phyloP scores from a whole-genome alignment of 805 yeast species.

The Spencermartinsiella europaea region DNA sequence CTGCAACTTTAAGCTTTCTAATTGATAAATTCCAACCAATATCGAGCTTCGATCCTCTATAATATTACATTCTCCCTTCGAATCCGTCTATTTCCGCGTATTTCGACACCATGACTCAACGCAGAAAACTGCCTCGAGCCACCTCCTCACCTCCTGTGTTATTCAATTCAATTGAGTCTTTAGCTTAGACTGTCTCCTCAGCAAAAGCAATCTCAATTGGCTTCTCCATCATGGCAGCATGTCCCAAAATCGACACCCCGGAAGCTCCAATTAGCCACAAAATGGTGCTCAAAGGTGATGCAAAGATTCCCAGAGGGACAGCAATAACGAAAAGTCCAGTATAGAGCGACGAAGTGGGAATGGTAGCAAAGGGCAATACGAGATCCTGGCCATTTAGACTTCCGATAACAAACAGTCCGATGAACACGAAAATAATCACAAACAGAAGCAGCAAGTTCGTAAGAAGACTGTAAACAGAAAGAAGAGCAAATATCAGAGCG shows the following conservation, averaged over 20 bases:
- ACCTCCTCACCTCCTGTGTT: too few relatives aligned
- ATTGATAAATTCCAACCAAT: too few relatives aligned
- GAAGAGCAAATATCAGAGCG: constrained; percentile 60
- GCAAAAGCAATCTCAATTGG: constrained; percentile 94
- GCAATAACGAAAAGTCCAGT: constrained; percentile 73
- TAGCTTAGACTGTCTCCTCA: constrained; percentile 53
- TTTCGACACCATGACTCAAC: too few relatives aligned
- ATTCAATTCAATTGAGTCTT: too few relatives aligned
- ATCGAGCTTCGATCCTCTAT: too few relatives aligned
- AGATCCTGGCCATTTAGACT: constrained; percentile 80
- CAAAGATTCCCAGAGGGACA: constrained; percentile 76
- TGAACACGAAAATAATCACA: constrained; percentile 65
- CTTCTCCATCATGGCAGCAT: constrained; percentile 88
- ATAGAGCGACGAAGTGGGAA: constrained; percentile 76
- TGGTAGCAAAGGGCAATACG: constrained; percentile 57
- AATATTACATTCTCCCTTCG: too few relatives aligned
- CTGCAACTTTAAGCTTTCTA: too few relatives aligned
- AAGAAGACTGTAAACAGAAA: constrained; percentile 78
- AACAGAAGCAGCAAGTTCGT: constrained; percentile 81
- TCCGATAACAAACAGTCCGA: constrained; percentile 74
- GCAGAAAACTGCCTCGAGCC: too few relatives aligned
- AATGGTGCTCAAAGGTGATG: constrained; percentile 83
- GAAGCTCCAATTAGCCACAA: constrained; percentile 91
- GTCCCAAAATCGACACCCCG: constrained; percentile 69
- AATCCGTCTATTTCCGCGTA: too few relatives aligned